Base-by-base conservation (phyloP, 768 basidiomycete species). In the Asterophora parasitica region DNA sequence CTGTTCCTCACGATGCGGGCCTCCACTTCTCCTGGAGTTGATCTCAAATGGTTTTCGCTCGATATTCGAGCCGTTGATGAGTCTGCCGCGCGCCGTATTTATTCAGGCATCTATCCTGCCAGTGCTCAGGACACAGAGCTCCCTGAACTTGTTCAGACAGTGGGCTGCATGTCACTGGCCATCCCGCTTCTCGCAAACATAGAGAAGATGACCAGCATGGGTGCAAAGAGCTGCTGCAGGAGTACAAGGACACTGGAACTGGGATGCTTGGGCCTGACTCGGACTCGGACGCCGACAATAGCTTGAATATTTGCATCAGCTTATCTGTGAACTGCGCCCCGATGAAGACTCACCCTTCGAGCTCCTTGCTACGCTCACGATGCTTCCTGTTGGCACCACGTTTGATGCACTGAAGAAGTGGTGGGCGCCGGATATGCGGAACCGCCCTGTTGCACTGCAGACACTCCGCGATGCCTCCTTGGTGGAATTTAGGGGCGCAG, bases 141-240 rank as follows among this genome's bases (percentile, higher is more conserved):
- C 12, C 56, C 58, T 36, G 35, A 19, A 2, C 46, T 67, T 3
- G 44, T 67, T 23, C 41, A 48, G 1, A 46, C 45, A 4, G 44
- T 71, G 11, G 66, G 57, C 10, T 39, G 58, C 40, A 57, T 69
- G 48, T 67, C 68, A 32, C 51, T 65, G 38, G 68, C 67, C 2
- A 58, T 71, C 37, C 63, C 60, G 13, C 59, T 71, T 4, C 57
- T 69, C 57, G 68, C 69, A 6, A 58, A 57, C n/a, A 11, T 43
- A 1, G 53, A 35, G 13, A 51, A 51, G 28, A 23, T 27, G 12
- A 42, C 47, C 4, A 16, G 19, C 0, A 34, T 31, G 4, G 23
- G 31, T 4, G 49, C 49, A 1, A 30, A 23, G 7, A 32, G n/a
- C 42, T 54, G 6, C 13, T 48, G 32, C 4, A 41, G 13, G 32